These are phyloP conservation scores for Rubus idaeus DNA, from an alignment of 306 rosid genomes.

Conservation along the genomic window DNA sequence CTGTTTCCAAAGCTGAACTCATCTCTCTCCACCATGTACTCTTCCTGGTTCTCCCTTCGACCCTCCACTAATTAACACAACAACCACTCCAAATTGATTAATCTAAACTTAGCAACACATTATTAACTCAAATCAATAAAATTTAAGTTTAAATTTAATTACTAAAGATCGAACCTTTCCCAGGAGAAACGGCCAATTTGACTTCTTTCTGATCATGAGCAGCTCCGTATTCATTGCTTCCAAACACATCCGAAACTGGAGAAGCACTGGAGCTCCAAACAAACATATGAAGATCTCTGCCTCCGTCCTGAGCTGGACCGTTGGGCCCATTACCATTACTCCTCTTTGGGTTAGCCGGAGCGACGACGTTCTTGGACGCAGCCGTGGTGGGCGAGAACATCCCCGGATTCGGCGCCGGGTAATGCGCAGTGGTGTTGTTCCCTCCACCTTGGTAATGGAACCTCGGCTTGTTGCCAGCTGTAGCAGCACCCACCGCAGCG, in stretches of 20 bases:
- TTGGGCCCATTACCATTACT: conserved; percentile 47
- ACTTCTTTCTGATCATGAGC: conserved; percentile 66
- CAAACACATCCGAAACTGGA: conserved; percentile 80
- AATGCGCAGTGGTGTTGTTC: conserved; percentile 36
- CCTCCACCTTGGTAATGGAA: conserved; percentile 38
- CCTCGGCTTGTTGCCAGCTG: conserved; percentile 36
- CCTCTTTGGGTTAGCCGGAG: conserved; percentile 30
- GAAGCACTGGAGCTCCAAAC: conserved; percentile 91
- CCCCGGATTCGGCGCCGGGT: conserved; percentile 81
- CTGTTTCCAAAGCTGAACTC: conserved; percentile 84
- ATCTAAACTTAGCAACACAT: neutral
- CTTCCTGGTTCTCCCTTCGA: conserved; percentile 63
- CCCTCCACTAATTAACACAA: conserved; percentile 45
- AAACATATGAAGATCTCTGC: conserved; percentile 77
- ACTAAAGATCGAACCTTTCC: conserved; percentile 48
- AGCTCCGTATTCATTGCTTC: conserved; percentile 56
- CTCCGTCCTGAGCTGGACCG: conserved; percentile 59
- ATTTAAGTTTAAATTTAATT: too few species aligned
- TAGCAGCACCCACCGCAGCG: conserved; percentile 12
- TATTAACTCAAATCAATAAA: neutral
- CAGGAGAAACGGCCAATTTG: conserved; percentile 60
- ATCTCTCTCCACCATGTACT: conserved; percentile 61
- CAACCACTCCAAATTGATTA: neutral
- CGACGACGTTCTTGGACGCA: conserved; percentile 39
- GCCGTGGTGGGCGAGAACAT: conserved; percentile 67